Base-by-base conservation (phyloP, 768 basidiomycete species). In the Rhodotorula diobovata region DNA sequence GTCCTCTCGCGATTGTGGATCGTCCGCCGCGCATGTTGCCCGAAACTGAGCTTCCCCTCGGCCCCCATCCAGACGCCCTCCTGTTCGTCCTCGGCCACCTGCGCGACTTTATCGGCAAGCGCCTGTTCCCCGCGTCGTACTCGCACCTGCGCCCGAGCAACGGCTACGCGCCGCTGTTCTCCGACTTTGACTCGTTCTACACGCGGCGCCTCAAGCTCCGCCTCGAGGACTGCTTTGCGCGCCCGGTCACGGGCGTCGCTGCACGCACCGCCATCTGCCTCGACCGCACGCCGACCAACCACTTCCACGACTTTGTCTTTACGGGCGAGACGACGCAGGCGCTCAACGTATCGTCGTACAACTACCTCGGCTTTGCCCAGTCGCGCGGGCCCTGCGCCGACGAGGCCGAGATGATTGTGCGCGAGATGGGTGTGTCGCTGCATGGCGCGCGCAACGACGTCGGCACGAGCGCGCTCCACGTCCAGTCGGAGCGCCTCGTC, bases 101-200 rank as follows among this genome's bases (percentile, higher is more conserved):
- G 57, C 88, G 95, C 65, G 96, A 99, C 81, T 99, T 97, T 79
- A 81, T 98, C 72, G 95, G 95, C 34, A 98, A 96, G 81, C 84
- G 88, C 55, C 83, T 96, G 64, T 81, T 84, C 67, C 85, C 89
- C 10, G 79, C 84, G 21, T 83, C 84, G 46, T 97, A 92, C 79
- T 84, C 84, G 63, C 91, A 96, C 81, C 83, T 99, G 66, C 87
- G 91, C 82, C 89, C 92, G 59, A 83, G 85, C 73, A 84, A 92
- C 77, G 96, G 95, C 67, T 94, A 96, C 78, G 95, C 94, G 4
- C 90, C 96, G 11, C 85, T 98, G 70, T 95, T 93, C 82, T 96
- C 93, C 16, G 96, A 98, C 80, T 98, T 98, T 76, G 95, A 98
- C 81, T 98, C 96, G 12, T 99, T 98, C 83, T 98, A 98, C 84